These are phyloP conservation scores for Cladosporium sp. DNA, from an alignment of 2,329 filamentous ascomycete genomes.

Conservation along the genomic window DNA sequence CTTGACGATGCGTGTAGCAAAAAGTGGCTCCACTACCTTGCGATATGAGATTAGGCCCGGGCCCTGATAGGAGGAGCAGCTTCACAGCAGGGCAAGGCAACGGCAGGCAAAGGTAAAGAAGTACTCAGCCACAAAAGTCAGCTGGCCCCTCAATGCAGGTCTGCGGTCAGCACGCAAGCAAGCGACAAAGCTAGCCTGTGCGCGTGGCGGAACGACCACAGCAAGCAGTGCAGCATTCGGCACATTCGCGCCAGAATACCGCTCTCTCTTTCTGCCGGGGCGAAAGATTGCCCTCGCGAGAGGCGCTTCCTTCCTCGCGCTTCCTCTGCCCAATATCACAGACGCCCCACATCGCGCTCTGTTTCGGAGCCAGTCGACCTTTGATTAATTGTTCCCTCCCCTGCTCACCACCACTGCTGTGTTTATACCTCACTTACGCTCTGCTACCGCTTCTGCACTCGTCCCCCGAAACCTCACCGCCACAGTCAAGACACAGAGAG, in stretches of 20 bases:
- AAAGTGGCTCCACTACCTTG: background rate
- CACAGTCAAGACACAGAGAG: background rate
- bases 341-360: background rate
- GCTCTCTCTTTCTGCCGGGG: conserved; percentile 4
- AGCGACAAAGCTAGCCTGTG: background rate
- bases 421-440: background rate
- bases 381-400: background rate
- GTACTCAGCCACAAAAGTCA: conserved; percentile 15
- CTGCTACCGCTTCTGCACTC: background rate
- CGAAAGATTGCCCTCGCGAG: background rate
- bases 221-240: background rate
- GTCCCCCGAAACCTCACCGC: background rate
- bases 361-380: background rate
- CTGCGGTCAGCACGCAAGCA: conserved; percentile 14
- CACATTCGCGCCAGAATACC: conserved; percentile 7
- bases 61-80: background rate
- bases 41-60: background rate
- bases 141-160: conserved; percentile 11
- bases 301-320: conserved; percentile 3
- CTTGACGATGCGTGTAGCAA: background rate
- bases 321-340: background rate
- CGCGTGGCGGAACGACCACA: background rate
- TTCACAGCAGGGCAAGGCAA: background rate
- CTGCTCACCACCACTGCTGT: background rate
- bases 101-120: background rate